Evolutionary conservation across 306 rosid genomes (phyloP), one percentile per base, ranked within the genome.

Genomic region (Fragaria vesca): DNA sequence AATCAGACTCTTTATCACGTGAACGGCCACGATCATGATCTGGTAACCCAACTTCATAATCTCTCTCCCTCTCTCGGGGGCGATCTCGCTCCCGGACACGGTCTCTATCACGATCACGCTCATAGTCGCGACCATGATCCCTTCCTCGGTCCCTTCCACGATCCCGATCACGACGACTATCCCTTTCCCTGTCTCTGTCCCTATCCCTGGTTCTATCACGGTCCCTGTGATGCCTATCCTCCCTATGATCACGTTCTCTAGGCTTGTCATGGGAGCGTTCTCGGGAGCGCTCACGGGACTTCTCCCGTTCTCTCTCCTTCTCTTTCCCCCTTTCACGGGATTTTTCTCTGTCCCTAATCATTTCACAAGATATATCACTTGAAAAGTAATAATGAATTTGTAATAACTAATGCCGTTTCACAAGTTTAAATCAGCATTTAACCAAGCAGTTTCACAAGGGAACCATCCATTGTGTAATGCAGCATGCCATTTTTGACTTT

Each of bases 201-300:
- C 74, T 85, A 68, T 88, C 91, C 71, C 84, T 80, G 71, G 54
- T 81, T 72, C 93, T 96, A 69, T 96, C 98, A 43, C 99, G 90
- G 75, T 96, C 99, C 84, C 94, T 89, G 83, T 90, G 96, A 83
- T 90, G 98, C 62, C 91, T 87, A 43, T 96, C 99, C 79, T 96
- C 99, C 75, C 92, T 87, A 66, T 87, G 82, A 52, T 96, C 99
- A 65, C 94, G 98, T 78, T 90, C 97, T 85, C 90, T 86, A 66
- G 76, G 80, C 78, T 92, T 96, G 58, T 93, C 98, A 69, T 81
- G 91, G 76, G 96, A 86, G 6, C 82, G 97, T 72, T 95, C 97
- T 7, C 81, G 89, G 1, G 98, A 88, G 17, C 82, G 91, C 66
- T 95, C 97, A 8, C 76, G 88, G 0, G 98, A 93, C 50, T 79